These are phyloP conservation scores for Hirschioporus abietinus DNA, from an alignment of 768 basidiomycete species.

Conservation along the genomic window DNA sequence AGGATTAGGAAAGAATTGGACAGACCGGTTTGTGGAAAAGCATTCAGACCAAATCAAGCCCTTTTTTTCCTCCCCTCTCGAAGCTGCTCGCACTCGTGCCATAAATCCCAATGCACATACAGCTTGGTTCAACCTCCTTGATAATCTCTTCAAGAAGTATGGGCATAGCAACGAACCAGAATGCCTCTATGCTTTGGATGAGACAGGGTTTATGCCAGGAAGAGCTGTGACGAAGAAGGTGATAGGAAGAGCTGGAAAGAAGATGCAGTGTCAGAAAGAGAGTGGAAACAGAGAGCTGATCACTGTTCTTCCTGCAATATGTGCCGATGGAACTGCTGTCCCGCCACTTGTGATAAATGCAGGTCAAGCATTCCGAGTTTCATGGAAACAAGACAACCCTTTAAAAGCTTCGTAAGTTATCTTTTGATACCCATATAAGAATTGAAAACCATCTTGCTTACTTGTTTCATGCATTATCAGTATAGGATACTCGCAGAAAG, in stretches of 20 bases:
- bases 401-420: slow-evolving; percentile 32
- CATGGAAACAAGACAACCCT: slow-evolving; percentile 38
- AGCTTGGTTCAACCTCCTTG: neutral
- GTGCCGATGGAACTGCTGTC: slow-evolving; percentile 31
- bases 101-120: neutral
- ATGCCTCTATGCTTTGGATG: slow-evolving; percentile 6
- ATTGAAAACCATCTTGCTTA: slow-evolving; percentile 6
- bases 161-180: neutral
- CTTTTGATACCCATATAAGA: slow-evolving; percentile 8
- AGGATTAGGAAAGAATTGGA: slow-evolving; percentile 8
- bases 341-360: slow-evolving; percentile 37
- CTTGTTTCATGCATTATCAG: slow-evolving; percentile 18
- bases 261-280: slow-evolving; percentile 17
- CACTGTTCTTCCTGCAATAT: slow-evolving; percentile 32
- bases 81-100: neutral
- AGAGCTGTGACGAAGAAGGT: neutral
- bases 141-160: neutral
- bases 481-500: slow-evolving; percentile 28
- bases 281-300: slow-evolving; percentile 28
- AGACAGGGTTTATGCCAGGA: slow-evolving; percentile 9
- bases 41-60: slow-evolving; percentile 5
- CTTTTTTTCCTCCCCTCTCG: slow-evolving; percentile 7
- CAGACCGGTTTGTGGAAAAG: slow-evolving; percentile 7
- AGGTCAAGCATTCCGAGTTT: slow-evolving; percentile 28
- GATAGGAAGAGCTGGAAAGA: slow-evolving; percentile 6